Conservation (phyloP, 208 protist species). For the Trypanosoma boissoni region DNA sequence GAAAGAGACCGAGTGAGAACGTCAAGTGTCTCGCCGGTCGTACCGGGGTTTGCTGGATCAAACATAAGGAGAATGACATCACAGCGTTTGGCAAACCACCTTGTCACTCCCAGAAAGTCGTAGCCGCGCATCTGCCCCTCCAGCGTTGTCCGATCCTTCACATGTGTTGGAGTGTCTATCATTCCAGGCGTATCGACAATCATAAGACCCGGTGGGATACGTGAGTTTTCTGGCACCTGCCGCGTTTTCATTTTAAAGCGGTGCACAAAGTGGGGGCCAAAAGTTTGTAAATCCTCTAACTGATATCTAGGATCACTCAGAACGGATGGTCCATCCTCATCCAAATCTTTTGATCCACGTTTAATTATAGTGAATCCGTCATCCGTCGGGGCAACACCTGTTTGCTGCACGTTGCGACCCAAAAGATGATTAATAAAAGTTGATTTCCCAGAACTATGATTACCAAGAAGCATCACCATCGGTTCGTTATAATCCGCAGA, state of each 20-base stretch:
- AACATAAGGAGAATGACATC: slow-evolving; percentile 92
- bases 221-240: slow-evolving; percentile 32
- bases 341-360: slow-evolving; percentile 49
- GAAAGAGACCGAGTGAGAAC: slow-evolving; percentile 84
- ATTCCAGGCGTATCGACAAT: slow-evolving; percentile 91
- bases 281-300: slow-evolving; percentile 69
- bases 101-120: slow-evolving; percentile 78
- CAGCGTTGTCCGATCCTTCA: slow-evolving; percentile 27
- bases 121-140: slow-evolving; percentile 76
- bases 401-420: slow-evolving; percentile 73
- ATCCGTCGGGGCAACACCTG: slow-evolving; percentile 87
- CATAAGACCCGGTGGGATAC: slow-evolving; percentile 62
- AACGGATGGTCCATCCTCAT: slow-evolving; percentile 75
- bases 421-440: slow-evolving; percentile 89
- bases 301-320: slow-evolving; percentile 70
- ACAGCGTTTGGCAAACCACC: slow-evolving; percentile 87
- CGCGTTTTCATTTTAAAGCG: slow-evolving; percentile 81
- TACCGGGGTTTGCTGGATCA: slow-evolving; percentile 84
- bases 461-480: slow-evolving; percentile 90
- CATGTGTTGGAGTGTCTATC: slow-evolving; percentile 83
- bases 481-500: slow-evolving; percentile 36
- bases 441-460: slow-evolving; percentile 91
- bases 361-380: slow-evolving; percentile 89
- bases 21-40: slow-evolving; percentile 90
- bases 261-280: slow-evolving; percentile 73